Evolutionary conservation across 345 rosid species (phyloP), one percentile per base, ranked within the genome.

Genomic region (Gossypium turneri): DNA sequence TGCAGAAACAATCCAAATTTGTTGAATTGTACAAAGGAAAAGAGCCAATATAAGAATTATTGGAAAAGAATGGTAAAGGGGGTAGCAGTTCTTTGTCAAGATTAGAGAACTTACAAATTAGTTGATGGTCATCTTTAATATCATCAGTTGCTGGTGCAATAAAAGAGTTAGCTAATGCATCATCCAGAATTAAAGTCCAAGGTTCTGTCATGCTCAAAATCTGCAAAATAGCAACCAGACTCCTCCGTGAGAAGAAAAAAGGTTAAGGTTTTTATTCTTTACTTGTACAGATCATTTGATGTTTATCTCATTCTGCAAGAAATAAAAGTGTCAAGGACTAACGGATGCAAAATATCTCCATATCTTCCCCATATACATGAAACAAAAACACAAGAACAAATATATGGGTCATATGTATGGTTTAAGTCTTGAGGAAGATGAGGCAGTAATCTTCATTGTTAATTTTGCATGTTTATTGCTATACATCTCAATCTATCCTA

Each of bases 81-180:
- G 20, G 27, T 43, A 16, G 17, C 41, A 12, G 3, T 3, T 68
- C 22, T 17, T 25, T 25, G 44, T 50, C 44, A 68, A 50, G 59
- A 69, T 51, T 69, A 41, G 73, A 74, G 53, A 79, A 86, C 96
- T 91, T 82, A 94, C 98, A 84, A 50, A 76, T 83, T 75, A 92
- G 79, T 78, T 94, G 98, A 76, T 86, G 90, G 27, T 94, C 98
- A 74, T 92, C 97, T 82, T 88, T 89, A 17, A 94, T 88, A 80
- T 90, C 90, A 77, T 92, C 98, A 16, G 92, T 88, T 27, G 80
- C 82, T 5, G 98, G 97, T 25, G 97, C 87, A 77, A 92, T 64
- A 76, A 94, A 94, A 66, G 98, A 94, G 79, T 92, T 94, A n/a
- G 97, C 90, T 79, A 94, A 82, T 75, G 89, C 97, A 81, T 94